A percentile compares a stretch with the other conserved stretches of the same genome.
Conservation (phyloP, 106 monocot species). For the Dioscorea dumetorum region DNA sequence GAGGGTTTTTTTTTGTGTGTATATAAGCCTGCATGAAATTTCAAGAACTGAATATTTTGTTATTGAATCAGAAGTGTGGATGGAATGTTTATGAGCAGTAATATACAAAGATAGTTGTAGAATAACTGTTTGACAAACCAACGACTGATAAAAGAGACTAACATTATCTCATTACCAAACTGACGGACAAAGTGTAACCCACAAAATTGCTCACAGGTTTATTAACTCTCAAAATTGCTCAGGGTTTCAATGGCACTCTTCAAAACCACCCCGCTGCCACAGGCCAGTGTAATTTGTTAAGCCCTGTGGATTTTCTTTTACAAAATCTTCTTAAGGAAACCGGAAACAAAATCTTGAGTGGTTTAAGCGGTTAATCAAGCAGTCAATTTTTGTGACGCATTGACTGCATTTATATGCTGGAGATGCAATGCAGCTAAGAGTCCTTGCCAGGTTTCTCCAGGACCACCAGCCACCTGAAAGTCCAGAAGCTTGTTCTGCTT, state of each 20-base stretch:
- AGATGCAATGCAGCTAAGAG: conserved; percentile 79
- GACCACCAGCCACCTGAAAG: conserved; percentile 45
- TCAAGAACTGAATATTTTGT: too few species aligned
- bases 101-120: too few species aligned
- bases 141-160: not conserved
- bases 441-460: conserved; percentile 66
- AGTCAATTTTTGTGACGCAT: conserved; percentile 42
- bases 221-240: not conserved
- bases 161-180: not conserved
- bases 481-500: conserved; percentile 73
- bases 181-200: not conserved
- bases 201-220: not conserved
- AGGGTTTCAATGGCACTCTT: not conserved
- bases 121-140: not conserved
- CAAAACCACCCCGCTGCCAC: not conserved
- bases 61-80: too few species aligned
- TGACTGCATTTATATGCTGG: conserved; percentile 48
- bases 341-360: not conserved
- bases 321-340: not conserved
- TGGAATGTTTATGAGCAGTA: too few species aligned
- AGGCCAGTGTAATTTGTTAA: not conserved
- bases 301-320: not conserved
- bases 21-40: too few species aligned
- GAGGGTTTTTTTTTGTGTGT: too few species aligned
- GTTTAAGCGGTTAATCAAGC: conserved; percentile 4